Base-by-base conservation (phyloP, 495 filamentous ascomycete genomes). In the Penicillium manginii region DNA sequence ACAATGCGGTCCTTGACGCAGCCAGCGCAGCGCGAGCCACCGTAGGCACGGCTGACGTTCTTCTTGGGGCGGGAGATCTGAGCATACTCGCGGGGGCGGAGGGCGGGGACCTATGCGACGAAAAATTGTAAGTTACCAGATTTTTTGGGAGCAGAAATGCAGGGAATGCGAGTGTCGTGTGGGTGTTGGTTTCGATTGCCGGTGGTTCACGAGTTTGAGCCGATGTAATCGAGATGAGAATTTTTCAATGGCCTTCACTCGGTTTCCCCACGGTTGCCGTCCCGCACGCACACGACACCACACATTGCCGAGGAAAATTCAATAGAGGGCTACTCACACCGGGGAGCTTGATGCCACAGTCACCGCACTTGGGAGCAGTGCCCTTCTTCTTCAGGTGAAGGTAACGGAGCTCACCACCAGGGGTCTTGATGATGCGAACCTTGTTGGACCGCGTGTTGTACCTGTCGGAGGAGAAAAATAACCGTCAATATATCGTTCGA, bases 371-470 rank as follows among this genome's bases (percentile, higher is more conserved):
- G 69, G 94, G 93, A 66, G 91, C 87, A 69, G 90, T 93, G 64
- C 91, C 93, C 79, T 87, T 88, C 89, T 98, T 98, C 89, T 97
- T 97, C 84, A 96, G 91, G 87, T 98, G 92, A 66, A 97, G 91
- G 72, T 96, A 88, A 72, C 92, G 89, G 62, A 96, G 88, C 76
- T 91, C 83, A 73, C 94, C 94, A 75, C 94, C 94, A 57, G 94
- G 94, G 59, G 94, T 98, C 84, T 92, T 94, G 81, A 97, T 77
- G 77, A 97, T 84, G 75, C 94, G 90, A 76, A 93, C 92, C 81
- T 91, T 92, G 89, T 98, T 97, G 73, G 91, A 94, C 76, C 85
- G 83, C 79, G 93, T 97, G 84, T 97, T 97, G 88, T 97, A 98
- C 69, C 89, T 91, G 66, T 63, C 62, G 56, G 57, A 40, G 12